Conservation (phyloP, 2,329 filamentous ascomycete species). For the Coniella vitis region DNA sequence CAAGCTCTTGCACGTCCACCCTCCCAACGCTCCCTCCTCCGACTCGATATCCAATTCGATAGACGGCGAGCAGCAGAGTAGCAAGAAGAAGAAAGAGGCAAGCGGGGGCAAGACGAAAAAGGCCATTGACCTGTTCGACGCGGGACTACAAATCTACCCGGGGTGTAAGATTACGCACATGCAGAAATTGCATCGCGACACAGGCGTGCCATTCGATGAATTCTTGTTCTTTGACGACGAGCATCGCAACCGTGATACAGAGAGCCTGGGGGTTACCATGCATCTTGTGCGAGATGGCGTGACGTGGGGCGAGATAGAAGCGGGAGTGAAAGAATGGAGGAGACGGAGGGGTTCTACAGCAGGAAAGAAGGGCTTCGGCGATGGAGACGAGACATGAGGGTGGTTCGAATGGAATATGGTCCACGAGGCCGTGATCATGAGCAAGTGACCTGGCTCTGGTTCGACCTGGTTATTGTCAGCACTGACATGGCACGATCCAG, state of each 20-base stretch:
- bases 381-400: too few relatives aligned
- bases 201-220: constrained; percentile 66
- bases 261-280: constrained; percentile 74
- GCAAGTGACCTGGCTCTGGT: too few relatives aligned
- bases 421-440: too few relatives aligned
- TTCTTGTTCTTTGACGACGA: constrained; percentile 98
- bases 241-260: constrained; percentile 75
- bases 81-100: constrained; percentile 9
- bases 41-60: neutral
- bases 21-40: too few relatives aligned
- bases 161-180: constrained; percentile 84
- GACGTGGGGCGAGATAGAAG: constrained; percentile 68
- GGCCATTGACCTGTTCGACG: constrained; percentile 55
- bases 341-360: constrained; percentile 51
- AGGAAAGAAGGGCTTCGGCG: too few relatives aligned
- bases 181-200: constrained; percentile 61
- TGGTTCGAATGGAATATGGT: too few relatives aligned
- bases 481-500: too few relatives aligned
- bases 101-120: constrained; percentile 28
- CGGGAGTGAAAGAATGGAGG: constrained; percentile 75
- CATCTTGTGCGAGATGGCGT: constrained; percentile 75
- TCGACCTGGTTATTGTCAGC: too few relatives aligned
- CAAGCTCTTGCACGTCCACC: constrained; percentile 58
- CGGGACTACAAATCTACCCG: constrained; percentile 61
- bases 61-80: constrained; percentile 15